phyloP scores from a whole-genome alignment of 2,329 filamentous ascomycete species.

The Curvularia sp. region DNA sequence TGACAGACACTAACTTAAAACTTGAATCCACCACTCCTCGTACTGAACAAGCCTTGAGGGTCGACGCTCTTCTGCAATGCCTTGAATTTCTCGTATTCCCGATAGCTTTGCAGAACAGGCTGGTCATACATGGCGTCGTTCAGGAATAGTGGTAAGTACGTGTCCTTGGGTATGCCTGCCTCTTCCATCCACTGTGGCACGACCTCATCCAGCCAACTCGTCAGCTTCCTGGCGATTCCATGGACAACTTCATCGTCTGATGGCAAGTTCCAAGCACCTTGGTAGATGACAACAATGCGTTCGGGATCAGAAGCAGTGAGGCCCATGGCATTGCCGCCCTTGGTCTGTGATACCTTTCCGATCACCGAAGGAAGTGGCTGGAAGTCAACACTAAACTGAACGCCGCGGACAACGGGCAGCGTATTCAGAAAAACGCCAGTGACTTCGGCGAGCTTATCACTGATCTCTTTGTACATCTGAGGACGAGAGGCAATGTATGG shows the following conservation, averaged over 20 bases:
- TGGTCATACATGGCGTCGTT: constrained; percentile 37
- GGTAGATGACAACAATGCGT: constrained; percentile 33
- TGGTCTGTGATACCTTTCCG: constrained; percentile 25
- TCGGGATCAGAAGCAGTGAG: constrained; percentile 30
- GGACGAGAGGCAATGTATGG: constrained; percentile 37
- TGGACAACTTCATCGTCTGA: constrained; percentile 26
- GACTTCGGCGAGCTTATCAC: constrained; percentile 38
- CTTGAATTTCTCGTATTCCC: constrained; percentile 29
- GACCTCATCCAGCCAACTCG: constrained; percentile 32
- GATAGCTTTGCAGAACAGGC: constrained; percentile 30
- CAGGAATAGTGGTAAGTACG: constrained; percentile 34
- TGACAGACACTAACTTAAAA: constrained; percentile 15
- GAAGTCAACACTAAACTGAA: constrained; percentile 36
- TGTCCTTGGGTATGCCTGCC: constrained; percentile 24
- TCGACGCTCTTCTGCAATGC: constrained; percentile 31
- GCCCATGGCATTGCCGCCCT: constrained; percentile 39
- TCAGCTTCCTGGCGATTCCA: constrained; percentile 26
- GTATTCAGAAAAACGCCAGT: constrained; percentile 31
- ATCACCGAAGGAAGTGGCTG: constrained; percentile 33
- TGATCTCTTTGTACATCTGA: constrained; percentile 48
- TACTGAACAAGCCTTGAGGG: constrained; percentile 31
- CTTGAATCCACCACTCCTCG: constrained; percentile 33
- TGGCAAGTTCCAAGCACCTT: constrained; percentile 27
- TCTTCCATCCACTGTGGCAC: constrained; percentile 34
- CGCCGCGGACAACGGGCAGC: constrained; percentile 16